These are phyloP conservation scores for Porphyrellus sp. DNA, from an alignment of 1,284 basidiomycete genomes.

Conservation along the genomic window DNA sequence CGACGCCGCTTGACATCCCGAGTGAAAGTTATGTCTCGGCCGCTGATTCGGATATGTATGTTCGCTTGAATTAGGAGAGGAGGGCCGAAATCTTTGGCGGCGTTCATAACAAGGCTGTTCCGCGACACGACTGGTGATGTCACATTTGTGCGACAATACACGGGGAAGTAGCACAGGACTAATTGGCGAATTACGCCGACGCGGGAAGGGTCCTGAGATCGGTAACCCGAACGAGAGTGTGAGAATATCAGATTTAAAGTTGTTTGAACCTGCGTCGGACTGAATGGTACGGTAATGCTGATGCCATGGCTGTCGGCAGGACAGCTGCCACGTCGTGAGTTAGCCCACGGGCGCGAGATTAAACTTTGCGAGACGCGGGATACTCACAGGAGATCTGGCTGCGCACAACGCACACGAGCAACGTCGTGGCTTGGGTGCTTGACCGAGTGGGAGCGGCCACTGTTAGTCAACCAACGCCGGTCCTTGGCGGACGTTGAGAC, in stretches of 20 bases:
- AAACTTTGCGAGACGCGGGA: conserved; percentile 14
- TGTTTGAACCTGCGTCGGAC: conserved; percentile 1
- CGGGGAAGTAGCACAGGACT: background rate
- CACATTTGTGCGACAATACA: background rate
- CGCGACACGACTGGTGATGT: conserved; percentile 4
- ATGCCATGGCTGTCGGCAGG: conserved; percentile 7
- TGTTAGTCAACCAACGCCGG: conserved; percentile 3
- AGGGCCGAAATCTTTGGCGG: background rate
- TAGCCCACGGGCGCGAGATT: conserved; percentile 12
- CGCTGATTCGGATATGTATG: background rate
- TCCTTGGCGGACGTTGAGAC: background rate
- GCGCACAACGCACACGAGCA: conserved; percentile 6
- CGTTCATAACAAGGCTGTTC: conserved; percentile 2
- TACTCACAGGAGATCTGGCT: conserved; percentile 21
- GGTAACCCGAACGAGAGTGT: conserved; percentile 24
- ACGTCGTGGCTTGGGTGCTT: conserved; percentile 7
- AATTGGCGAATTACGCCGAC: background rate
- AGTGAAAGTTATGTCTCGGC: background rate
- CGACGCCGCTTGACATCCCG: background rate
- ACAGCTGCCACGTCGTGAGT: conserved; percentile 5
- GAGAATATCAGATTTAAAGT: conserved; percentile 14
- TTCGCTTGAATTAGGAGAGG: background rate
- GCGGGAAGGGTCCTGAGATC: conserved; percentile 11
- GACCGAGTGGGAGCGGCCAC: conserved; percentile 6
- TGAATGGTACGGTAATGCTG: conserved; percentile 7